Conservation (phyloP, 345 rosid genomes). For the Punica granatum region DNA sequence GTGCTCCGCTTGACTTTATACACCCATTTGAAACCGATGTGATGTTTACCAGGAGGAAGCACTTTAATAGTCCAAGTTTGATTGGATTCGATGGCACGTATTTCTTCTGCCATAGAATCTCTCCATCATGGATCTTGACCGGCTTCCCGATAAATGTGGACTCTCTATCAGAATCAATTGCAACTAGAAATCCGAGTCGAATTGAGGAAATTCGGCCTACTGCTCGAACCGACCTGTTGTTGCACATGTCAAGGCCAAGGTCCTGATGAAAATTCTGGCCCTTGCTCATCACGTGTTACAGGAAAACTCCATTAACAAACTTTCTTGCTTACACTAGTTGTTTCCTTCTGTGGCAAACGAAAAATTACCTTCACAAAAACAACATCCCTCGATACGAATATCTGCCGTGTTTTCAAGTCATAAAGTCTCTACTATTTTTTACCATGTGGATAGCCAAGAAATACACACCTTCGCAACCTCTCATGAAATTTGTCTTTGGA, state of each 20-base stretch:
- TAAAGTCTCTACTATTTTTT: background rate
- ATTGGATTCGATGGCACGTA: background rate
- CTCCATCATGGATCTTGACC: too few relatives aligned
- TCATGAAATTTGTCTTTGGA: background rate
- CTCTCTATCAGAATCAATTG: too few relatives aligned
- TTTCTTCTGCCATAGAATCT: too few relatives aligned
- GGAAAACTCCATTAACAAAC: too few relatives aligned
- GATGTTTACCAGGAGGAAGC: background rate
- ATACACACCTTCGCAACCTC: background rate
- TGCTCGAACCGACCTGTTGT: too few relatives aligned
- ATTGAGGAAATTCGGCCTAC: too few relatives aligned
- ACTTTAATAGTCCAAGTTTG: background rate
- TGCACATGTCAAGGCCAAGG: too few relatives aligned
- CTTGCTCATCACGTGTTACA: too few relatives aligned
- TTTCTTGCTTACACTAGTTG: too few relatives aligned
- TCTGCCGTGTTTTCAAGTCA: background rate
- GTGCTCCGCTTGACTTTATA: background rate
- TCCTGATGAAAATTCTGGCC: too few relatives aligned
- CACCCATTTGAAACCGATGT: background rate
- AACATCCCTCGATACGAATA: background rate
- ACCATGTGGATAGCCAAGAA: background rate
- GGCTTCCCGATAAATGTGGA: too few relatives aligned
- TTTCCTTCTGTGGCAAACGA: background rate
- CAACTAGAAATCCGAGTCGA: too few relatives aligned
- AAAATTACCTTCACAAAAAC: background rate